A percentile compares a stretch with the other conserved stretches of the same genome.
phyloP scores from a whole-genome alignment of 1,139 yeast genomes.

The Geotrichum aggregatum region DNA sequence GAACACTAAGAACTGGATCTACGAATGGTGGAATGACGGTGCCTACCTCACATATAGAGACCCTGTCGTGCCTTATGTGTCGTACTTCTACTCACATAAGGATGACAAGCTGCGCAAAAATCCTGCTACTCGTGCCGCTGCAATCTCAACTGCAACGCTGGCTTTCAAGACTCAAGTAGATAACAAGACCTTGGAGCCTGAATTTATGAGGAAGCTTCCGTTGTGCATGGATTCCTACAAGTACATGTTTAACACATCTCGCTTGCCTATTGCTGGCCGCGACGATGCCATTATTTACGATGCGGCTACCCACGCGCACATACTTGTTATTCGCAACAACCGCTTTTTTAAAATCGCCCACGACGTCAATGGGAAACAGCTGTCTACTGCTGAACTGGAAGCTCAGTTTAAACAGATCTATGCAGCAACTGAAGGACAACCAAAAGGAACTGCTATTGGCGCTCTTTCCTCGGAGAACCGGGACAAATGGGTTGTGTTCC shows the following conservation, averaged over 20 bases:
- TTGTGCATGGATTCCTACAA: conserved; percentile 92
- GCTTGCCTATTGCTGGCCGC: conserved; percentile 61
- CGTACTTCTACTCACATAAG: conserved; percentile 84
- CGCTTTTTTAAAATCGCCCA: conserved; percentile 77
- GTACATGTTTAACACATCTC: conserved; percentile 84
- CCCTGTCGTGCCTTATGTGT: conserved; percentile 92
- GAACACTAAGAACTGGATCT: conserved; percentile 75
- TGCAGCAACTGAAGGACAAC: conserved; percentile 46
- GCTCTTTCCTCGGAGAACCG: conserved; percentile 80
- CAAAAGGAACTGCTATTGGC: conserved; percentile 59
- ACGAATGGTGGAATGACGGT: conserved; percentile 90
- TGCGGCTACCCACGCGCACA: conserved; percentile 60
- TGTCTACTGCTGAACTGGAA: conserved; percentile 62
- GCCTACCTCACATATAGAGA: conserved; percentile 89
- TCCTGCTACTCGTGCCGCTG: conserved; percentile 72
- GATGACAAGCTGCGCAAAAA: conserved; percentile 54
- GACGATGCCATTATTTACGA: conserved; percentile 39
- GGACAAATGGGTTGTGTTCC: conserved; percentile 70
- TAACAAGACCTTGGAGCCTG: conserved; percentile 53
- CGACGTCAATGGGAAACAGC: conserved; percentile 46
- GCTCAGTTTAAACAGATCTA: conserved; percentile 55
- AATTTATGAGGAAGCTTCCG: conserved; percentile 74
- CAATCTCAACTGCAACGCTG: conserved; percentile 46
- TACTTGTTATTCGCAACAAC: conserved; percentile 70
- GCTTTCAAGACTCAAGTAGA: conserved; percentile 41